These are phyloP conservation scores for Heliocybe sulcata DNA, from an alignment of 1,284 basidiomycete species.

Conservation along the genomic window DNA sequence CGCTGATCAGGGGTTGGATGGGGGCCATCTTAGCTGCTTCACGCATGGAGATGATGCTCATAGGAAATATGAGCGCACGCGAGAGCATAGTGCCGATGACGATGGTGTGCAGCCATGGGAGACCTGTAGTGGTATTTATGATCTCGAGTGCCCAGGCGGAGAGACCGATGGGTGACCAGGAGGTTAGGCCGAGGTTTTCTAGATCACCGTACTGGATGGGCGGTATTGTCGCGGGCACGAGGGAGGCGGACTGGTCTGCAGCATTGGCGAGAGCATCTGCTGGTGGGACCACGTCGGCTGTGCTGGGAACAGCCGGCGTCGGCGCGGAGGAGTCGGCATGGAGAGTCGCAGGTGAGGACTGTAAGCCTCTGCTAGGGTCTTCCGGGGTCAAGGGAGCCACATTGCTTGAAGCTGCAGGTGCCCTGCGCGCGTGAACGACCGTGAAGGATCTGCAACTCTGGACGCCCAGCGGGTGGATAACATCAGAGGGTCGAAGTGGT, in stretches of 20 bases:
- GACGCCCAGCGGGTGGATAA: neutral
- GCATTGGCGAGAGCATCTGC: neutral
- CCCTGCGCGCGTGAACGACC: neutral
- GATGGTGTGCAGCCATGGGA: slow-evolving; percentile 88
- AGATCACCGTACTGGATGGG: slow-evolving; percentile 76
- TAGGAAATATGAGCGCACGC: slow-evolving; percentile 64
- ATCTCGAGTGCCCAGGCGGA: slow-evolving; percentile 54
- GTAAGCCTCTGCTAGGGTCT: neutral
- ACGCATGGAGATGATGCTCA: slow-evolving; percentile 59
- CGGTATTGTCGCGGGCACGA: slow-evolving; percentile 17
- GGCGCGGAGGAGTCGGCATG: neutral
- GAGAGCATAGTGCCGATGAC: slow-evolving; percentile 64
- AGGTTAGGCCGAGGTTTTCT: slow-evolving; percentile 64
- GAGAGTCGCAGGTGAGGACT: neutral
- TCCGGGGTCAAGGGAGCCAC: neutral
- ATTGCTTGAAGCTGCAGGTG: no score
- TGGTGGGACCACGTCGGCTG: neutral
- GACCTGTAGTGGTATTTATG: slow-evolving; percentile 64
- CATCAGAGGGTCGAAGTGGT: neutral
- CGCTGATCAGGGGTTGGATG: slow-evolving; percentile 53
- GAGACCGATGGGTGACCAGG: slow-evolving; percentile 41
- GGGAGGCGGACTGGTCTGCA: neutral
- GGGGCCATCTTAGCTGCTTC: slow-evolving; percentile 67
- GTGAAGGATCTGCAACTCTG: neutral
- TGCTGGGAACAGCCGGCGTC: neutral